phyloP scores from a whole-genome alignment of 2,329 filamentous ascomycete species.

The Colletotrichum melonis region DNA sequence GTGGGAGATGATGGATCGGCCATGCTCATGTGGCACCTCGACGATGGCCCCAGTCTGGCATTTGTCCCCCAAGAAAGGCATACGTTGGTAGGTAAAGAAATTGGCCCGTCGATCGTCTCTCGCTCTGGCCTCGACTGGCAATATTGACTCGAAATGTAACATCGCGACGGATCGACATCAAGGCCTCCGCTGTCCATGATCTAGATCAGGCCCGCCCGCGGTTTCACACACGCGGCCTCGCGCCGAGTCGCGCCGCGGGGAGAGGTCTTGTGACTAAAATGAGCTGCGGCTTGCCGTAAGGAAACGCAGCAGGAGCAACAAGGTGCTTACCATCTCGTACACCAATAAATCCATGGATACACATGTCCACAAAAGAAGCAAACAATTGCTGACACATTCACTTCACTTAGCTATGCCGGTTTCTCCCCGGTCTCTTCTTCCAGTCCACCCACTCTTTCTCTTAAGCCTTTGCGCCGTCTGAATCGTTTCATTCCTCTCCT shows the following conservation, averaged over 20 bases:
- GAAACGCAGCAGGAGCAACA: not conserved
- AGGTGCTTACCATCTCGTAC: not conserved
- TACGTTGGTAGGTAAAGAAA: not conserved
- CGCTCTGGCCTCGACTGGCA: not conserved
- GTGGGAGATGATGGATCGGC: not conserved
- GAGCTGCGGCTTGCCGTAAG: not conserved
- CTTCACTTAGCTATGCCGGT: not conserved
- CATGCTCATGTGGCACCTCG: not conserved
- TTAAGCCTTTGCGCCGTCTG: not conserved
- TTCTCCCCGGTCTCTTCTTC: not conserved
- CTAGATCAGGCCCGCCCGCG: not conserved
- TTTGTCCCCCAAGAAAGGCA: not conserved
- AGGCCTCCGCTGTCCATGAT: not conserved
- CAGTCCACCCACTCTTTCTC: too few relatives aligned
- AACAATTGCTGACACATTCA: not conserved
- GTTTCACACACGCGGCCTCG: not conserved
- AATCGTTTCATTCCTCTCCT: not conserved
- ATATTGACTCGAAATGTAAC: not conserved
- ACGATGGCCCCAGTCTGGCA: not conserved
- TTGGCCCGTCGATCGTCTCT: not conserved
- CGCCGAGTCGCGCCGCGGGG: too few relatives aligned
- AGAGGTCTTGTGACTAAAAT: constrained; percentile 1
- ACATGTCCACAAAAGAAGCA: not conserved
- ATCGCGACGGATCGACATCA: not conserved
- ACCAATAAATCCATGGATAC: not conserved